Percentiles rank a stretch among this genome's conserved stretches.
Evolutionary conservation across 139 green algal genomes (phyloP).

Genomic region (Picochlorum sp.): DNA sequence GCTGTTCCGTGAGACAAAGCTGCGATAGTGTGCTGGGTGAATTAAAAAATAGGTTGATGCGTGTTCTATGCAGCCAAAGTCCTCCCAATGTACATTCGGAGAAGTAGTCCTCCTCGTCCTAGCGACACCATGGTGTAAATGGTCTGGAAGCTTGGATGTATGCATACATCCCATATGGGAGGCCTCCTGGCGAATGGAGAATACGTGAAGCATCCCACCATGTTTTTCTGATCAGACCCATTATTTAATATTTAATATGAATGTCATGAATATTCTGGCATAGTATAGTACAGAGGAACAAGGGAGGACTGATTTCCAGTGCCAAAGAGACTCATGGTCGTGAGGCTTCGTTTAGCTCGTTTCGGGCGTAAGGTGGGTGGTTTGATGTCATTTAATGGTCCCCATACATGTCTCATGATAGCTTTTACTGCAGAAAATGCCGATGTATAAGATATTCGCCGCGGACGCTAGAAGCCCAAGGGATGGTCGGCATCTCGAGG

Average conservation of each 20-base stretch:
- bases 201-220: no score
- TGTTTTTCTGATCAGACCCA: no score
- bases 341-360: conserved; percentile 67
- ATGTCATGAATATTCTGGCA: not conserved
- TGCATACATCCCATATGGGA: no score
- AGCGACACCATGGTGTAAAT: no score
- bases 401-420: not conserved
- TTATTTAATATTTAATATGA: not conserved
- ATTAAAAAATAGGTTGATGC: not conserved
- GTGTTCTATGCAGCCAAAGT: not conserved
- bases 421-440: conserved; percentile 50
- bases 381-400: not conserved
- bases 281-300: not conserved
- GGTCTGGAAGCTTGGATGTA: no score
- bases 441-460: conserved; percentile 77
- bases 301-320: not conserved
- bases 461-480: conserved; percentile 53
- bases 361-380: conserved; percentile 51
- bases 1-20: conserved; percentile 70
- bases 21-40: conserved; percentile 29
- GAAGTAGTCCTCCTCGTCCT: no score
- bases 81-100: no score
- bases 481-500: conserved; percentile 70
- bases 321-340: conserved; percentile 36
- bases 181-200: no score